A percentile compares a stretch with the other conserved stretches of the same genome.
Conservation (phyloP, 441 rosid species). For the Codiaeum variegatum region DNA sequence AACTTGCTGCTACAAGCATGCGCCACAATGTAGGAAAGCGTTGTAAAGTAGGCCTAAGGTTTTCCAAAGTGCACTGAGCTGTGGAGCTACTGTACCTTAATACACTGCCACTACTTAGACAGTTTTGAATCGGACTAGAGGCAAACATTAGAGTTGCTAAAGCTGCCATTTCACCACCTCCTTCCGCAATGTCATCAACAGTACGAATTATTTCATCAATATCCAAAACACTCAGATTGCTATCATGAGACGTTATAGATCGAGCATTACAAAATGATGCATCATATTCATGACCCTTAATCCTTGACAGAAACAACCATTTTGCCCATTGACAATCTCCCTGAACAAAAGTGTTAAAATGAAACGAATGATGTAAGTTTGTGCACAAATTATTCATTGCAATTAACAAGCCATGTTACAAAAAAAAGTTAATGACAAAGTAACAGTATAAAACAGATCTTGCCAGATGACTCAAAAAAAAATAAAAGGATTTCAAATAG, state of each 20-base stretch:
- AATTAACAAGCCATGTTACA: background rate
- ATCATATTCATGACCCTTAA: conserved; percentile 87
- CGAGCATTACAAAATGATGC: conserved; percentile 95
- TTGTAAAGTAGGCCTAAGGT: conserved; percentile 74
- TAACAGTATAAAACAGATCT: conserved; percentile 1
- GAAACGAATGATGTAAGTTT: conserved; percentile 19
- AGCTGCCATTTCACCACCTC: conserved; percentile 97
- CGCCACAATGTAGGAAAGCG: conserved; percentile 88
- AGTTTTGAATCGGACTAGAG: conserved; percentile 65
- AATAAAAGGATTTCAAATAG: background rate
- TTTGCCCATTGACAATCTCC: conserved; percentile 98
- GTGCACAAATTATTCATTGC: conserved; percentile 7
- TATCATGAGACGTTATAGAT: conserved; percentile 56
- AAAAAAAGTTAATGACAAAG: background rate
- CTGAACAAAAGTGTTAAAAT: conserved; percentile 44
- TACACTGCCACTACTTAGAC: conserved; percentile 73
- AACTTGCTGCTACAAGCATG: conserved; percentile 68
- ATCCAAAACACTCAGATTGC: conserved; percentile 53
- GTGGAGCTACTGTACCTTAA: conserved; percentile 73
- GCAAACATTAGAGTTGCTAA: conserved; percentile 94
- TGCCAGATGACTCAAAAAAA: background rate
- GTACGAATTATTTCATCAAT: conserved; percentile 68
- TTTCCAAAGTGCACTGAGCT: conserved; percentile 93
- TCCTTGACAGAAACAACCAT: conserved; percentile 89
- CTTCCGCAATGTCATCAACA: conserved; percentile 96